Evolutionary conservation across 345 rosid species (phyloP), one percentile per base, ranked within the genome.

Genomic region (Fremontodendron californicum): DNA sequence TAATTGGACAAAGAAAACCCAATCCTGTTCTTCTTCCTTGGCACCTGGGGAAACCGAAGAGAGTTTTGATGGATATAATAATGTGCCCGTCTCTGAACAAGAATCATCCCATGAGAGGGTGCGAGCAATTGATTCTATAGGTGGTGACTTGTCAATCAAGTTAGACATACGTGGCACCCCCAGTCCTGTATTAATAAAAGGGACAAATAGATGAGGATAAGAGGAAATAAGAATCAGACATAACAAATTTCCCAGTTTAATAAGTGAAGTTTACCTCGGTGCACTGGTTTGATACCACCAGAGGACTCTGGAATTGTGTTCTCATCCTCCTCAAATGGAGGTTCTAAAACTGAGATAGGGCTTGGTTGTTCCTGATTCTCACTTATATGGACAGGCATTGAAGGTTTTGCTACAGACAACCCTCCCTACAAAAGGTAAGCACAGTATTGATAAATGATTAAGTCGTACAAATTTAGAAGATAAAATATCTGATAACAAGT

Each of bases 321-420:
- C 81, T 87, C 87, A 84, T 91, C 93, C 79, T 93, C 96, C 71
- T 90, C 91, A 37, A 94, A 96, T 46, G 85, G 84, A 7, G 80
- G 87, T 42, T 94, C 91, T 81, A 96, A 82, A 86, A 91, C 97
- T 3, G 98, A 94, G 54, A 91, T 88, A 58, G 97, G 99, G 81
- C 98, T 94, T 42, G 94, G 99, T 77, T 94, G 99, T 84, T 92
- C 97, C 84, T 88, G 96, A 88, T 86, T 93, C 84, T 90, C 92
- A 66, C 71, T 85, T 33, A 48, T 78, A 81, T 52, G 84, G 74
- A 78, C 82, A 58, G 78, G 65, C 72, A 83, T 66, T 43, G 63
- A 71, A 49, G 84, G 85, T 75, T 86, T 91, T 35, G 89, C 79
- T 69, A 85, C 80, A 54, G 87, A 85, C 52, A 86, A 37, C 15